Conservation (phyloP, 768 basidiomycete genomes). For the Psilocybe azurescens region DNA sequence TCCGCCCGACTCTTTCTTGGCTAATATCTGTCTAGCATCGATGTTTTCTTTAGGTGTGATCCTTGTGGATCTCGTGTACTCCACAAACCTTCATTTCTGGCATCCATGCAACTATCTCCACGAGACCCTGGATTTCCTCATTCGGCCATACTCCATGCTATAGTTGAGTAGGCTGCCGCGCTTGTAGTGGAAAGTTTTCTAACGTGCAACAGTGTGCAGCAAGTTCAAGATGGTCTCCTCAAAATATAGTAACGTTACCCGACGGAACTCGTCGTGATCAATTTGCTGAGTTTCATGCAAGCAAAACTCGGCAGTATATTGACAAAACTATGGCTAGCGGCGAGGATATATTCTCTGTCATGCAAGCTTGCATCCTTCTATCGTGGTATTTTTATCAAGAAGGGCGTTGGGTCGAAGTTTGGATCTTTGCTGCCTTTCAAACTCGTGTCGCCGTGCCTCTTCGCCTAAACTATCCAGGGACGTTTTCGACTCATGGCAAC, state of each 20-base stretch:
- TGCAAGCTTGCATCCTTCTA: constrained; percentile 86
- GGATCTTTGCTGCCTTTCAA: constrained; percentile 89
- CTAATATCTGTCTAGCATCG: constrained; percentile 57
- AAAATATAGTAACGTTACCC: constrained; percentile 65
- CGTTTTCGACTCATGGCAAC: constrained; percentile 71
- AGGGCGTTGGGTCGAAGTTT: constrained; percentile 89
- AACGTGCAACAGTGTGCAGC: constrained; percentile 66
- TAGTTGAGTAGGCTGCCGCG: constrained; percentile 56
- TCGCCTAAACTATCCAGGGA: constrained; percentile 85
- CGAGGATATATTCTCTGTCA: constrained; percentile 83
- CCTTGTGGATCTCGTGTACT: constrained; percentile 87
- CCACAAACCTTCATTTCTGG: constrained; percentile 80
- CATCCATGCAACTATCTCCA: constrained; percentile 81
- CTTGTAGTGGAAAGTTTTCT: constrained; percentile 9
- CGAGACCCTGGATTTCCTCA: constrained; percentile 87
- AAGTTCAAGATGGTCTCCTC: constrained; percentile 83
- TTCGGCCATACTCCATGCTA: constrained; percentile 89
- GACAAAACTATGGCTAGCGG: constrained; percentile 91
- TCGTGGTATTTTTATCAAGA: constrained; percentile 94
- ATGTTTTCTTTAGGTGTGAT: constrained; percentile 88
- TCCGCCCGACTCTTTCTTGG: constrained; percentile 9
- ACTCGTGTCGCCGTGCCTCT: constrained; percentile 83
- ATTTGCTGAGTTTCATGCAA: constrained; percentile 87
- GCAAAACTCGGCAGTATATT: constrained; percentile 86
- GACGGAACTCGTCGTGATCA: constrained; percentile 83